phyloP scores from a whole-genome alignment of 768 basidiomycete species.

The Leccinum variicolor region DNA sequence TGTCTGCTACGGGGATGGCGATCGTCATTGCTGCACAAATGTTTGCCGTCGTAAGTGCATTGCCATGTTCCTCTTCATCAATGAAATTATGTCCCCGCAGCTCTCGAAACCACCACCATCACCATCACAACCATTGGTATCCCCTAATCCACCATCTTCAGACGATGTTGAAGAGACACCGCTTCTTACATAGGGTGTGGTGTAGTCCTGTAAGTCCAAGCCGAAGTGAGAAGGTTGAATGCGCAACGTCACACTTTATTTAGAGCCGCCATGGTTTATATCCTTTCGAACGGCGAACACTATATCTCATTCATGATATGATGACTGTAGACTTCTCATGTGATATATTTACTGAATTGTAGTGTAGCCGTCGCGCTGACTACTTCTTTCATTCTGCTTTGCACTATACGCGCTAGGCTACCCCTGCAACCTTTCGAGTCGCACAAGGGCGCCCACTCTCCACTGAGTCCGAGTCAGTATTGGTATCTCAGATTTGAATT shows the following conservation, averaged over 20 bases:
- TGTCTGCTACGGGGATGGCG: constrained; percentile 59
- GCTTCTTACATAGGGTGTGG: not conserved
- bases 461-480: no score
- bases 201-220: not conserved
- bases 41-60: constrained; percentile 2
- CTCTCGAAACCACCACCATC: constrained; percentile 1
- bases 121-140: not conserved
- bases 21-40: constrained; percentile 49
- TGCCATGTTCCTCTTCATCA: not conserved
- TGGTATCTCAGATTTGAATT: no score
- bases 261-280: not conserved
- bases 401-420: no score
- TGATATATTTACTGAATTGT: not conserved
- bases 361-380: not conserved
- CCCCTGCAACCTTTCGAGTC: no score
- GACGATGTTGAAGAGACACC: not conserved
- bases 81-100: not conserved
- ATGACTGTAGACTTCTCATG: not conserved
- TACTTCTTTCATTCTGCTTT: not conserved
- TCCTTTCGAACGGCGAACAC: not conserved
- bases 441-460: no score
- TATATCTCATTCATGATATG: not conserved
- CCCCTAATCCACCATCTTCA: not conserved
- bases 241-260: not conserved
- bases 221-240: not conserved